A percentile compares a stretch with the other conserved stretches of the same genome.
These are phyloP conservation scores for Keqinozyma sinolaborantium DNA, from an alignment of 1,139 yeast species.

Conservation along the genomic window DNA sequence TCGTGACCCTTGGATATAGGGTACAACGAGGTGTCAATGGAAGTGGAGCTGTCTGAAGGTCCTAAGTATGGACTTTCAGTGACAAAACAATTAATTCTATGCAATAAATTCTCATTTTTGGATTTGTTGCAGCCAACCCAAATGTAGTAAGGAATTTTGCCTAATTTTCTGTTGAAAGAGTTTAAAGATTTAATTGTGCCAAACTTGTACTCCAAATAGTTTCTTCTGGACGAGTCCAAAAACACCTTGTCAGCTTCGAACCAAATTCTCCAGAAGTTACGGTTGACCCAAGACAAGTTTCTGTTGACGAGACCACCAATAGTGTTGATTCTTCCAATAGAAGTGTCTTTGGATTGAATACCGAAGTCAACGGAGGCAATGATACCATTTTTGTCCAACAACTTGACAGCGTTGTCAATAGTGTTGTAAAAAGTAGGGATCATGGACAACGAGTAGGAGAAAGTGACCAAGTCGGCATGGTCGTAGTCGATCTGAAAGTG, in stretches of 20 bases:
- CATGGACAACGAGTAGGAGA: constrained; percentile 80
- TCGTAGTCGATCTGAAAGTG: constrained; percentile 52
- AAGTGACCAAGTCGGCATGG: constrained; percentile 61
- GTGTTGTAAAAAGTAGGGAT: constrained; percentile 80
- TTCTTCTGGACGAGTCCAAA: constrained; percentile 77
- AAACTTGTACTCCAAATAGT: constrained; percentile 74
- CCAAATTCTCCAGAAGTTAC: constrained; percentile 87
- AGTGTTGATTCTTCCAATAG: constrained; percentile 69
- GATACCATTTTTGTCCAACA: constrained; percentile 56
- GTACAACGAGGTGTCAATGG: constrained; percentile 21
- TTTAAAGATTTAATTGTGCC: constrained; percentile 77
- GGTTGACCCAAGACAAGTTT: constrained; percentile 70
- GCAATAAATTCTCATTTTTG: constrained; percentile 55
- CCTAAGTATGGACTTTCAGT: constrained; percentile 80
- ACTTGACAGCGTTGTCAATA: constrained; percentile 60
- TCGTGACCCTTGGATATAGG: constrained; percentile 67
- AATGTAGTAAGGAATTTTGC: constrained; percentile 75
- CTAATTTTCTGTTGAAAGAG: constrained; percentile 58
- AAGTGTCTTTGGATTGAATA: constrained; percentile 62
- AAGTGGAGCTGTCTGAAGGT: constrained; percentile 35
- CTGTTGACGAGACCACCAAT: constrained; percentile 70
- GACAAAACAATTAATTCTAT: constrained; percentile 67
- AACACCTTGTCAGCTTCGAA: constrained; percentile 81
- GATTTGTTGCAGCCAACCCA: constrained; percentile 80
- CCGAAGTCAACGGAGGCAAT: constrained; percentile 78